Evolutionary conservation across 2,329 filamentous ascomycete species (phyloP).

Genomic region (Apiospora kogelbergensis): DNA sequence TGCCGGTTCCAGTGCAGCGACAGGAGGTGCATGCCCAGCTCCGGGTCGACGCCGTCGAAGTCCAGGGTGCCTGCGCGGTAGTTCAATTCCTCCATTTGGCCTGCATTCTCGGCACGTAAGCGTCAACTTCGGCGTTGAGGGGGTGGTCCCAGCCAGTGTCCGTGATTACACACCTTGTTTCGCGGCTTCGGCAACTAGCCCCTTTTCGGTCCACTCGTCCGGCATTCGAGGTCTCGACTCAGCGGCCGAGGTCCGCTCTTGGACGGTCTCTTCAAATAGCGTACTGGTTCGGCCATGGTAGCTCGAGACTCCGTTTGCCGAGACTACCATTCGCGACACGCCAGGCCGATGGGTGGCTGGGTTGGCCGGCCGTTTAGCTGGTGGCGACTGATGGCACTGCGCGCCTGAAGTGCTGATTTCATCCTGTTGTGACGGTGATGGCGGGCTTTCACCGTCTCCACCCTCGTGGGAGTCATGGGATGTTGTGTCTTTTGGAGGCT

Average conservation of each 20-base stretch:
- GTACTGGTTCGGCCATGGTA: slow-evolving; percentile 52
- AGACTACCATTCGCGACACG: slow-evolving; percentile 38
- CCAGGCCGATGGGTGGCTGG: slow-evolving; percentile 16
- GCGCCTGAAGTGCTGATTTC: not conserved
- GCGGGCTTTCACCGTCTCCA: no score
- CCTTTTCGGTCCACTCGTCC: slow-evolving; percentile 42
- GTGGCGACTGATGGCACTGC: not conserved
- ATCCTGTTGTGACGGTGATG: no score
- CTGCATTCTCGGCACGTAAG: not conserved
- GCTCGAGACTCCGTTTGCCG: slow-evolving; percentile 40
- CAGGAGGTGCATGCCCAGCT: slow-evolving; percentile 51
- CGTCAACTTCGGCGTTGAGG: no score
- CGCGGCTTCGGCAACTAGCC: slow-evolving; percentile 45
- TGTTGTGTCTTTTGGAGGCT: not conserved
- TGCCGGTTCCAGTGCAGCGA: slow-evolving; percentile 54
- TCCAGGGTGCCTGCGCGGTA: slow-evolving; percentile 41
- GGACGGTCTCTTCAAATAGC: slow-evolving; percentile 41
- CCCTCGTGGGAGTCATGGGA: not conserved
- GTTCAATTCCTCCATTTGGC: slow-evolving; percentile 41
- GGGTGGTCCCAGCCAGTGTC: not conserved
- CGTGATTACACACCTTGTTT: not conserved
- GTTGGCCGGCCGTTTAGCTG: slow-evolving; percentile 26
- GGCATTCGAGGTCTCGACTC: slow-evolving; percentile 27
- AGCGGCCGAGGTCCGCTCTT: slow-evolving; percentile 16
- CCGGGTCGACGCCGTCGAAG: slow-evolving; percentile 54